Evolutionary conservation across 306 rosid species (phyloP).

Genomic region (Dalbergia cultrata): DNA sequence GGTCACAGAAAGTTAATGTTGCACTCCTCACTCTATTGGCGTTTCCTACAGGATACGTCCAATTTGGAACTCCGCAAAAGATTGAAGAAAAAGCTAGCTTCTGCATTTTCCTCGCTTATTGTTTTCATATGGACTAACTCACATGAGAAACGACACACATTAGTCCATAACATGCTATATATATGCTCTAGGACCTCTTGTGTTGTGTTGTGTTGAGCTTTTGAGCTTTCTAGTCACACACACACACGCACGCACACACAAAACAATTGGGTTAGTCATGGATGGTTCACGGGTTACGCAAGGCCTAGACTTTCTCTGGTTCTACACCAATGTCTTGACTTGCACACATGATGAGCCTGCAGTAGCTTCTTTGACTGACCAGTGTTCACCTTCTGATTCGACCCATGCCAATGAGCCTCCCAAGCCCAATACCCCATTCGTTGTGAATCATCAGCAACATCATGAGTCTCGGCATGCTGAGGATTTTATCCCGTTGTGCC

Average conservation of each 20-base stretch:
- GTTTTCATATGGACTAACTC: slow-evolving; percentile 12
- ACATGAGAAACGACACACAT: neutral
- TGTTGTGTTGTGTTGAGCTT: neutral
- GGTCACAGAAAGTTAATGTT: slow-evolving; percentile 13
- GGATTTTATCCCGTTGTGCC: neutral
- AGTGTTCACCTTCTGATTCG: neutral
- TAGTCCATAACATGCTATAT: slow-evolving; percentile 31
- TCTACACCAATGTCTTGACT: slow-evolving; percentile 61
- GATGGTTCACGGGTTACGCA: slow-evolving; percentile 54
- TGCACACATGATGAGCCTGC: neutral
- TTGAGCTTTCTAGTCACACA: neutral
- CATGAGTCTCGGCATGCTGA: slow-evolving; percentile 11
- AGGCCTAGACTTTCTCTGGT: slow-evolving; percentile 72
- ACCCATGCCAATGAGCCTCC: slow-evolving; percentile 21
- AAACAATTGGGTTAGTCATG: slow-evolving; percentile 33
- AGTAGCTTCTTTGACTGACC: slow-evolving; percentile 18
- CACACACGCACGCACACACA: neutral
- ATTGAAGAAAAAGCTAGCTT: slow-evolving; percentile 27
- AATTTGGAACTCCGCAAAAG: slow-evolving; percentile 40
- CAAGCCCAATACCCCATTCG: slow-evolving; percentile 34
- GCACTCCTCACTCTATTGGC: neutral
- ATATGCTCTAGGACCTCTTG: no score
- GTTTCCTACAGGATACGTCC: slow-evolving; percentile 11
- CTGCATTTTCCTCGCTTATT: slow-evolving; percentile 22
- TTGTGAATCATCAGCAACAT: neutral